phyloP scores from a whole-genome alignment of 2,329 filamentous ascomycete species.

The Penicillium rolfsii region DNA sequence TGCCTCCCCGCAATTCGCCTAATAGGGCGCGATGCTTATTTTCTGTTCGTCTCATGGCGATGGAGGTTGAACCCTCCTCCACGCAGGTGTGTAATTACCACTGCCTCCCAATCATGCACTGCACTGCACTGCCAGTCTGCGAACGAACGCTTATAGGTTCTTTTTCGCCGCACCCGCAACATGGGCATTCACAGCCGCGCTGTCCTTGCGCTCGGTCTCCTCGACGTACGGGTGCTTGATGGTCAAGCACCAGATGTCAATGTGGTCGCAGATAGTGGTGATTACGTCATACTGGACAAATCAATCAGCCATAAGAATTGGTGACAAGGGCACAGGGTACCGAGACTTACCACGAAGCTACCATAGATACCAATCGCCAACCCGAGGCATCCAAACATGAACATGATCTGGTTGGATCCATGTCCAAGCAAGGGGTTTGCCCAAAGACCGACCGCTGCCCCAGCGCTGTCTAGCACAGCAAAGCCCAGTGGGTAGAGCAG shows the following conservation, averaged over 20 bases:
- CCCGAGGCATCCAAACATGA: conserved; percentile 86
- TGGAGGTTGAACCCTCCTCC: conserved; percentile 23
- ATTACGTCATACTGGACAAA: conserved; percentile 75
- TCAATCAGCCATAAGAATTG: conserved; percentile 1
- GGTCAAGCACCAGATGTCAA: conserved; percentile 97
- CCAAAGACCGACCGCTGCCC: conserved; percentile 70
- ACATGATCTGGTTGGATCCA: conserved; percentile 85
- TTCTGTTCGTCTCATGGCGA: conserved; percentile 12
- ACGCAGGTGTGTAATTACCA: conserved; percentile 9
- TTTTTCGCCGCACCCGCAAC: conserved; percentile 34
- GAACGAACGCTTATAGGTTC: conserved; percentile 13
- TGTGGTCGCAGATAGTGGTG: conserved; percentile 94
- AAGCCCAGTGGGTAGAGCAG: conserved; percentile 75
- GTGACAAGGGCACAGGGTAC: conserved; percentile 2
- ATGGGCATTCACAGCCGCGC: conserved; percentile 33
- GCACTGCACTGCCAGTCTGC: neutral
- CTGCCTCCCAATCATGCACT: neutral
- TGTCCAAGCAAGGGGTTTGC: conserved; percentile 70
- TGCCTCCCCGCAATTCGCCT: conserved; percentile 5
- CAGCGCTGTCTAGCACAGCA: conserved; percentile 79
- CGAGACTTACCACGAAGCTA: conserved; percentile 74
- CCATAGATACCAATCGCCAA: conserved; percentile 88
- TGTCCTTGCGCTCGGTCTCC: conserved; percentile 31
- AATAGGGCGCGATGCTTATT: neutral
- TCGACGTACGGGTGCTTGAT: conserved; percentile 79